Evolutionary conservation across 148 eudicot genomes (phyloP), one percentile per base, ranked within the genome.

Genomic region (Camellia japonica): DNA sequence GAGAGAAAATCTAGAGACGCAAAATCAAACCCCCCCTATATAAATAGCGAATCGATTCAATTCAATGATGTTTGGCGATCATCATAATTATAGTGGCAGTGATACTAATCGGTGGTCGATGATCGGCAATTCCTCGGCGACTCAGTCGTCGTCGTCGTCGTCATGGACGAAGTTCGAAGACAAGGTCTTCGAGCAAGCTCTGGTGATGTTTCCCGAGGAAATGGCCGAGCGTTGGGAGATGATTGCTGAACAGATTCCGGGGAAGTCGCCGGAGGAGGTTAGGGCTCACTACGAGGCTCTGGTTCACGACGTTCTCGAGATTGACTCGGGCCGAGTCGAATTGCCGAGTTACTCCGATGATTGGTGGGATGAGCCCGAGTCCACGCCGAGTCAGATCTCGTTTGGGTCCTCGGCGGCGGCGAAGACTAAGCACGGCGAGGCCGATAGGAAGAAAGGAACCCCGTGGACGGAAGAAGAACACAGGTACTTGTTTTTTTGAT

Each of bases 391-490:
- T 42, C 84, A 86, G 86, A 88, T 86, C 38, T 84, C 89, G 68
- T 88, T 85, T 61, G 90, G 83, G 6, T 49, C 51, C 11, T 10
- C 38, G 68, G 18, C 46, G 8, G n/a, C 73, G 63, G 16, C 59
- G 42, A 86, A 76, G 80, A 52, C 64, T 20, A 84, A 71, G 73
- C 46, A 41, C 20, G 61, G 69, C 41, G 90, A 87, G 30, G 84
- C 20, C 15, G 90, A 83, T 73, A 77, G 84, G 82, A 87, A 79
- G 84, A 90, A 89, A 60, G 93, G 93, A 0, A 90, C 87, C 0
- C 91, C 91, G 0, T 90, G 93, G 93, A 88, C 93, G 3, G 89
- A 90, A 74, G 90, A 89, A 51, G 93, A 90, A 68, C 93, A 90
- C 82, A 84, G 90, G 91, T 90, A 75, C 11, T 5, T 18, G 6